These are phyloP conservation scores for Pilatotrama ljubarskyi DNA, from an alignment of 768 basidiomycete genomes.

Conservation along the genomic window DNA sequence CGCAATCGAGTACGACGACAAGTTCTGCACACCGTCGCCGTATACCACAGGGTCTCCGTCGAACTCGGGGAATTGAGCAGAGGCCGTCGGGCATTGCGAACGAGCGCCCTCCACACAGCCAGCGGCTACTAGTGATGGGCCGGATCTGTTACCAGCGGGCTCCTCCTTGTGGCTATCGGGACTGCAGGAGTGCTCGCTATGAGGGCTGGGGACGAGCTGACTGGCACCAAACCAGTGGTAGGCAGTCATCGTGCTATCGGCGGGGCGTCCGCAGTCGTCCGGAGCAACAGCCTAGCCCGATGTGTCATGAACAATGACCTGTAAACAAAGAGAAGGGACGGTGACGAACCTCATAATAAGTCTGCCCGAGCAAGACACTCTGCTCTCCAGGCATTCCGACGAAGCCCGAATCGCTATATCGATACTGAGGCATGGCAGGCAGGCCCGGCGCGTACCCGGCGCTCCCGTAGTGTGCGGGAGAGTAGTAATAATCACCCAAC, in stretches of 20 bases:
- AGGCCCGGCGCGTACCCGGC: constrained; percentile 4
- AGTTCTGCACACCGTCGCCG: not conserved
- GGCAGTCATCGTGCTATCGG: not conserved
- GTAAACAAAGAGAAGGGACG: not conserved
- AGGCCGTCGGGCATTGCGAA: not conserved
- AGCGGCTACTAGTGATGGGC: not conserved
- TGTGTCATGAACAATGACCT: not conserved
- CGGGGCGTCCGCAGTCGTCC: not conserved
- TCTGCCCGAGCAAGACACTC: not conserved
- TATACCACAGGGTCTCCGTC: not conserved
- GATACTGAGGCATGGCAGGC: not conserved
- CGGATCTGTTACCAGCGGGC: not conserved
- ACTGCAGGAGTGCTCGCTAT: not conserved
- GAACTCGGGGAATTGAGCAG: constrained; percentile 4
- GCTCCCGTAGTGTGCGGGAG: not conserved
- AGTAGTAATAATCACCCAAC: constrained; percentile 13
- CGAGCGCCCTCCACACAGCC: not conserved
- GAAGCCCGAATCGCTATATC: constrained; percentile 4
- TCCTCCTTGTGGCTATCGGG: no score
- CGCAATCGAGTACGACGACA: not conserved
- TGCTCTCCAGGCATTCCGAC: not conserved
- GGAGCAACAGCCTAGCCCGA: not conserved
- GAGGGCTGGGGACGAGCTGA: not conserved
- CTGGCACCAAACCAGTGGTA: constrained; percentile 4
- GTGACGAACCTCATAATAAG: not conserved